Evolutionary conservation across 1,284 basidiomycete genomes (phyloP).

Genomic region (Trichosporon sp.): DNA sequence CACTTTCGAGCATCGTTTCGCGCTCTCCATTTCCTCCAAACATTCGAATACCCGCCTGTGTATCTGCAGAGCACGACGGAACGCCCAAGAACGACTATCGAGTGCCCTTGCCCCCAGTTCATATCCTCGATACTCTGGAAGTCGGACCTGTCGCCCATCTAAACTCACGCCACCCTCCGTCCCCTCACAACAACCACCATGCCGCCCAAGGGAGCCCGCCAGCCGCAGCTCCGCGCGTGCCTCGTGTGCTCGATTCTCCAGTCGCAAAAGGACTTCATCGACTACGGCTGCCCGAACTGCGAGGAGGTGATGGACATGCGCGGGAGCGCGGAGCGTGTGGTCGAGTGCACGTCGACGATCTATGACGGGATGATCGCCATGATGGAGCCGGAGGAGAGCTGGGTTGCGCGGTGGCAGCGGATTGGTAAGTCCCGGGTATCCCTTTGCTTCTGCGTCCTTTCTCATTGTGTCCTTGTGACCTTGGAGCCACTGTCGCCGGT

Average conservation of each 20-base stretch:
- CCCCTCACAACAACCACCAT: slow-evolving; percentile 10
- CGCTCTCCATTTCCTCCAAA: too few species aligned
- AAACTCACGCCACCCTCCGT: background rate
- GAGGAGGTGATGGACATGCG: slow-evolving; percentile 96
- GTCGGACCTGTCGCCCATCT: too few species aligned
- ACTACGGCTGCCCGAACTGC: slow-evolving; percentile 90
- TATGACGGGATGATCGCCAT: slow-evolving; percentile 91
- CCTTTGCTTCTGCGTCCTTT: background rate
- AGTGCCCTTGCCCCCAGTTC: too few species aligned
- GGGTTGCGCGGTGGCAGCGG: slow-evolving; percentile 92
- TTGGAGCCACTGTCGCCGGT: too few species aligned
- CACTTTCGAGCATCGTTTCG: background rate
- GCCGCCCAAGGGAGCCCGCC: slow-evolving; percentile 29
- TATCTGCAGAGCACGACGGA: too few species aligned
- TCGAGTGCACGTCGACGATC: slow-evolving; percentile 83
- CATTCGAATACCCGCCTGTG: too few species aligned
- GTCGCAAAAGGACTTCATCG: slow-evolving; percentile 73
- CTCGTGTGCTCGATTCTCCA: slow-evolving; percentile 88
- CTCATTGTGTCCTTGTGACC: too few species aligned
- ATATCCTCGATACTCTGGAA: too few species aligned
- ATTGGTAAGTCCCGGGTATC: slow-evolving; percentile 58
- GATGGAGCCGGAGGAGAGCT: slow-evolving; percentile 80
- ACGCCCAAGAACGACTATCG: too few species aligned
- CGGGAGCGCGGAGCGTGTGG: slow-evolving; percentile 73
- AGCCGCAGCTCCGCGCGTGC: slow-evolving; percentile 69